These are phyloP conservation scores for Talaromyces piceae DNA, from an alignment of 2,329 filamentous ascomycete species.

Conservation along the genomic window DNA sequence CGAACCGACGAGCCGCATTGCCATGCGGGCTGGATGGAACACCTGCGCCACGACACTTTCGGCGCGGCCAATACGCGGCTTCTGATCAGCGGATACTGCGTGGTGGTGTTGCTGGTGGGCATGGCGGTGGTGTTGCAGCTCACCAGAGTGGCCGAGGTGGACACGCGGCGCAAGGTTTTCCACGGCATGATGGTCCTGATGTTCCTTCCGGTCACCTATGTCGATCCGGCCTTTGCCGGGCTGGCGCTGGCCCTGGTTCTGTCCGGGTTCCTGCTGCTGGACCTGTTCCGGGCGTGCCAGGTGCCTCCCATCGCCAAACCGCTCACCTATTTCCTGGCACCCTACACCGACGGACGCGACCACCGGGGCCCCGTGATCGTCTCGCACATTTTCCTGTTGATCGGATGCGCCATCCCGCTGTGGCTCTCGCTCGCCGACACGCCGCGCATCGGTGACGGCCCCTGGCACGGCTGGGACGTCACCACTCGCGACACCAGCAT, in stretches of 20 bases:
- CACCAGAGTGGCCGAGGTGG: constrained; percentile 75
- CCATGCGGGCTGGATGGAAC: constrained; percentile 54
- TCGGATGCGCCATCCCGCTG: constrained; percentile 88
- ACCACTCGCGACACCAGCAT: constrained; percentile 70
- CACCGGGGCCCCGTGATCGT: constrained; percentile 90
- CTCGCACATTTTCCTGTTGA: constrained; percentile 89
- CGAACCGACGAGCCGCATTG: constrained; percentile 31
- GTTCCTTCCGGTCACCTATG: constrained; percentile 77
- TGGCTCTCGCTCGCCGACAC: constrained; percentile 78
- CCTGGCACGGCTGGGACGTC: constrained; percentile 68
- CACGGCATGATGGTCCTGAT: constrained; percentile 98
- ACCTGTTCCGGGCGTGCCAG: constrained; percentile 83
- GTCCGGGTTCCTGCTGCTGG: constrained; percentile 77
- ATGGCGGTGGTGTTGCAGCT: constrained; percentile 68
- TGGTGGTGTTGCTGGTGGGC: constrained; percentile 60
- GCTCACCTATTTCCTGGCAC: constrained; percentile 77
- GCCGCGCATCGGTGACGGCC: constrained; percentile 47
- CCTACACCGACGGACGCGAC: constrained; percentile 91
- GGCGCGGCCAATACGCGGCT: constrained; percentile 79
- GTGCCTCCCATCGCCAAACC: constrained; percentile 82
- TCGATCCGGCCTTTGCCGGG: constrained; percentile 78
- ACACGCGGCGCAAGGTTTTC: constrained; percentile 93
- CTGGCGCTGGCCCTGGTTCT: constrained; percentile 74
- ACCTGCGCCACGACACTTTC: constrained; percentile 56
- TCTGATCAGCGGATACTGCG: constrained; percentile 65